phyloP scores from a whole-genome alignment of 345 rosid genomes.

The Draba incana region DNA sequence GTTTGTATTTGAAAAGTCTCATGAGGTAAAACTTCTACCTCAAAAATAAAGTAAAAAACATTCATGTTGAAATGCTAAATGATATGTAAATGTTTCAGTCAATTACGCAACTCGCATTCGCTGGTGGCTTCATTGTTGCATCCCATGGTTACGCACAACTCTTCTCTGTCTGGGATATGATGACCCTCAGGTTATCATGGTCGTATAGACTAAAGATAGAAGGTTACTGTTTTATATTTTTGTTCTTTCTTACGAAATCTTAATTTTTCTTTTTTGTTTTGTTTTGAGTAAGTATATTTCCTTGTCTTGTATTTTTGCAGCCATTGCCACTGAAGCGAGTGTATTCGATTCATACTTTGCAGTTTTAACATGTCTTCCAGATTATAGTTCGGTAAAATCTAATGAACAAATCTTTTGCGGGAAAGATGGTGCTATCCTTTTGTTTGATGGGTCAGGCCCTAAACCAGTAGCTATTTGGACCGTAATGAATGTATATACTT shows the following conservation, averaged over 20 bases:
- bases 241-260: not conserved
- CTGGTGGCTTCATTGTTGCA: slow-evolving; percentile 67
- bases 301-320: slow-evolving; percentile 46
- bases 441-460: slow-evolving; percentile 60
- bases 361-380: slow-evolving; percentile 60
- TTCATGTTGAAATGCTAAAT: not conserved
- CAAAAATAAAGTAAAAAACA: not conserved
- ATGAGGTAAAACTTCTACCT: slow-evolving; percentile 40
- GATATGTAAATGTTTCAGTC: slow-evolving; percentile 4
- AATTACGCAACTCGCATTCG: slow-evolving; percentile 58
- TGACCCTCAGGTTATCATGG: slow-evolving; percentile 61
- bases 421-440: slow-evolving; percentile 67
- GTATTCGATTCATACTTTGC: slow-evolving; percentile 51
- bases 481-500: slow-evolving; percentile 32
- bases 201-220: slow-evolving; percentile 66
- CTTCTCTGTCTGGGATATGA: slow-evolving; percentile 70
- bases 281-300: not conserved
- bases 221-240: slow-evolving; percentile 47
- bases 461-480: slow-evolving; percentile 69
- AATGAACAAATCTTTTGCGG: slow-evolving; percentile 44
- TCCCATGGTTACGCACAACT: slow-evolving; percentile 61
- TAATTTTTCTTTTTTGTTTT: not conserved
- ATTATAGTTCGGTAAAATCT: slow-evolving; percentile 33
- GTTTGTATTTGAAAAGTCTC: slow-evolving; percentile 64
- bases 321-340: slow-evolving; percentile 50